These are phyloP conservation scores for Sanghuangporus sanghuang DNA, from an alignment of 1,284 basidiomycete species.

Conservation along the genomic window DNA sequence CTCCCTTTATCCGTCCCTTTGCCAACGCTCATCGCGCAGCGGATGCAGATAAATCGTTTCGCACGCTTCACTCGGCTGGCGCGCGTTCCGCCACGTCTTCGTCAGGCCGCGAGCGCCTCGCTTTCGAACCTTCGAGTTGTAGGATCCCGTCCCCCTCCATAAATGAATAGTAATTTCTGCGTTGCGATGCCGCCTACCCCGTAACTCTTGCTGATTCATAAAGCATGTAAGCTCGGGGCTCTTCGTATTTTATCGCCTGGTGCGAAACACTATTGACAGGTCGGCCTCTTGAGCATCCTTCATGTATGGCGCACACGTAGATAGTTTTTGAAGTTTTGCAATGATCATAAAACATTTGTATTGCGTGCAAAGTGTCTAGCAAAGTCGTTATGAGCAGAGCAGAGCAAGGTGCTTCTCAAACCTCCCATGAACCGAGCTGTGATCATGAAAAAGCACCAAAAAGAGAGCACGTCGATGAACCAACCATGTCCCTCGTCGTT, in stretches of 20 bases:
- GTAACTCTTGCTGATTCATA: no score
- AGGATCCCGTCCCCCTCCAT: neutral
- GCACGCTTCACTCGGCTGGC: neutral
- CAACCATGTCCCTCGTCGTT: slow-evolving; percentile 22
- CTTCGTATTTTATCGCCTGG: neutral
- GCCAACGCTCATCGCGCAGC: neutral
- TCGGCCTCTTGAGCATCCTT: neutral
- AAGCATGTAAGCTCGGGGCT: neutral
- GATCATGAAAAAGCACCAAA: neutral
- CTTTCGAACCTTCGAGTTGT: neutral
- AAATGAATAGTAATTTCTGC: neutral
- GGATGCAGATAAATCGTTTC: neutral
- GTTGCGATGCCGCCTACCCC: no score
- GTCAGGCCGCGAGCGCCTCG: neutral
- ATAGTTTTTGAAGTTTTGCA: neutral
- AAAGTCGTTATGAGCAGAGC: neutral
- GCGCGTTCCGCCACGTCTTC: neutral
- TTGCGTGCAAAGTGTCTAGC: neutral
- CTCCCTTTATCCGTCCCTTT: neutral
- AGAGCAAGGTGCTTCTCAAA: neutral
- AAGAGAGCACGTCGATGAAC: neutral
- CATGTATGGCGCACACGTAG: neutral
- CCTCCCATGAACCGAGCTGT: neutral
- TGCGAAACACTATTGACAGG: neutral
- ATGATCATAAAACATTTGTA: neutral